Percentiles rank a stretch among this genome's conserved stretches.
Evolutionary conservation across 1,284 basidiomycete species (phyloP).

Genomic region (Naganishia albida): DNA sequence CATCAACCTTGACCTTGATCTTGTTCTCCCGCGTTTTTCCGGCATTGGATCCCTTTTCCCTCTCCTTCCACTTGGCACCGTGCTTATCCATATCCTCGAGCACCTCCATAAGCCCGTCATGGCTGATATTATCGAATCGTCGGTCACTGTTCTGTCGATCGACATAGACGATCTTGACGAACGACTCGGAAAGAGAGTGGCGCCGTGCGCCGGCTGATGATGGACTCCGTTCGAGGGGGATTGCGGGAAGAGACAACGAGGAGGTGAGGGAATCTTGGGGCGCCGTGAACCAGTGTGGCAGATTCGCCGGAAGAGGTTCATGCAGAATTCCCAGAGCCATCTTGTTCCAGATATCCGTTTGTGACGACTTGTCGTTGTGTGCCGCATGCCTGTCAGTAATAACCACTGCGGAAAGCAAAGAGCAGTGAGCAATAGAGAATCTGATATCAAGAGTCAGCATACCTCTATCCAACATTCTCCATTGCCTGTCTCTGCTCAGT

Average conservation of each 20-base stretch:
- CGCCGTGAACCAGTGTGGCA: slow-evolving; percentile 36
- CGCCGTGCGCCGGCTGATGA: slow-evolving; percentile 6
- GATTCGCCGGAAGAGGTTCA: slow-evolving; percentile 32
- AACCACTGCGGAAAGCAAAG: slow-evolving; percentile 36
- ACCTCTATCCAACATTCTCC: slow-evolving; percentile 31
- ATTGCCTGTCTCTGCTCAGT: slow-evolving; percentile 20
- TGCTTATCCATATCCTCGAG: slow-evolving; percentile 12
- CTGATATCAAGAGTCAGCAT: neutral
- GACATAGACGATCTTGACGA: slow-evolving; percentile 41
- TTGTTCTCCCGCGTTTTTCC: slow-evolving; percentile 13
- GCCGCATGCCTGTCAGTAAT: slow-evolving; percentile 43
- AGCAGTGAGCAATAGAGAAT: slow-evolving; percentile 42
- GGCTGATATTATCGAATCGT: slow-evolving; percentile 32
- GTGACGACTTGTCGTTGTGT: slow-evolving; percentile 37
- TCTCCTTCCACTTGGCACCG: slow-evolving; percentile 11
- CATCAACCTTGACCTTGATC: slow-evolving; percentile 27
- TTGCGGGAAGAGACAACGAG: slow-evolving; percentile 3
- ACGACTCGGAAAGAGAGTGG: slow-evolving; percentile 18
- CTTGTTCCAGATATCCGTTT: slow-evolving; percentile 40
- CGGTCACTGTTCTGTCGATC: slow-evolving; percentile 40
- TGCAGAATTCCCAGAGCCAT: slow-evolving; percentile 40
- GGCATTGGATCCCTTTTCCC: neutral
- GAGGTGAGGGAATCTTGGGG: slow-evolving; percentile 31
- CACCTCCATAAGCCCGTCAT: slow-evolving; percentile 22
- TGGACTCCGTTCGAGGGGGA: slow-evolving; percentile 4